Evolutionary conservation across 1,139 yeast species (phyloP), one percentile per base, ranked within the genome.

Genomic region (Insectozyma bohioensis): DNA sequence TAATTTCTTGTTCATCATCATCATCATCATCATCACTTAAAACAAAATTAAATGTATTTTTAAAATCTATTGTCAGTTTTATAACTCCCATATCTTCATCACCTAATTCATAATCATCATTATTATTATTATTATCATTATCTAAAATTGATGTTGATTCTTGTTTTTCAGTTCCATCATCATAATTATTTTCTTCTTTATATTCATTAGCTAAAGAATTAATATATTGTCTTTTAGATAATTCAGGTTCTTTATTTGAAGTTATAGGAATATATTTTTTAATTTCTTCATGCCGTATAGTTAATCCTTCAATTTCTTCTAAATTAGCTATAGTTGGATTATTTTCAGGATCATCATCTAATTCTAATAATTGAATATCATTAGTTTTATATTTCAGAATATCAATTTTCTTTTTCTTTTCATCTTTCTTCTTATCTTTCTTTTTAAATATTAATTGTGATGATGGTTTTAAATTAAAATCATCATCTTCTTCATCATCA

Each of bases 291-390:
- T n/a, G n/a, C n/a, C n/a, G n/a, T n/a, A n/a, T n/a, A n/a, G n/a
- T n/a, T n/a, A n/a, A 4, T 14, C 19, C 11, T 8, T 36, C 43
- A 7, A 49, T 31, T 6, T 40, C 48, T 12, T 47, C 43, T 4
- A 46, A 24, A 28, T 54, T 49, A 14, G 45, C 58, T 12, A 54
- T 43, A 2, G 47, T 44, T 1, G 58, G 58, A 22, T 36, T 39
- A 26, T 48, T 40, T 19, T 52, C 57, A 1, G 51, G 51, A 23
- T 51, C 51, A 4, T 41, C 40, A 16, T 46, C 51, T 2, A 36
- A 25, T 10, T 34, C 44, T 8, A 39, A 22, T 6, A 34, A 16
- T 12, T 28, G 25, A 11, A 31, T 23, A 12, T 29, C 35, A 11
- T 7, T 10, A 5, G 10, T 13, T 20, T 16, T 25, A 15, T 30